Base-by-base conservation (phyloP, 768 basidiomycete genomes). In the Leucosporidium creatinivorum region DNA sequence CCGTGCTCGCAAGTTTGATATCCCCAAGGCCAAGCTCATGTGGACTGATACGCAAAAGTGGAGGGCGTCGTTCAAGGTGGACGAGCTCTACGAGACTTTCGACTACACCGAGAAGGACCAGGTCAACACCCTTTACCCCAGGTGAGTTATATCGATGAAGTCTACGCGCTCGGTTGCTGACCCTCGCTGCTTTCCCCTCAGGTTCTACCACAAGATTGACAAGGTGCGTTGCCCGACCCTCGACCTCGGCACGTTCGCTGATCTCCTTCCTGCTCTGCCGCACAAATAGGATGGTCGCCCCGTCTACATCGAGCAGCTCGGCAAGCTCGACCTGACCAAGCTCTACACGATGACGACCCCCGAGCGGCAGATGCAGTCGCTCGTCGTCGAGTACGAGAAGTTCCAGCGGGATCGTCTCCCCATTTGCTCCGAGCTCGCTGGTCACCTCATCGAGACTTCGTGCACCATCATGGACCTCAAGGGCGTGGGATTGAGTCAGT, bases 401-500 rank as follows among this genome's bases (percentile, higher is more conserved):
- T 93, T 88, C 81, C 79, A 91, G 71, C 81, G 79, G 36, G 83
- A 88, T 56, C 90, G 94, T 50, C 92, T 52, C 88, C 90, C 7
- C 87, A 88, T 74, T 78, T 84, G 89, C 69, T 77, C 77, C 19
- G 73, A 77, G 57, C 83, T 83, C 3, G 80, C 82, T 48, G 93
- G 92, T 1, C 88, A 93, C 79, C 87, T 90, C 65, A 88, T 98
- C 77, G 94, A 97, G 81, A 98, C 94, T 17, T 89, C 86, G 62
- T 98, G 94, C 85, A 97, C 96, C 67, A 93, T 98, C 82, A 84
- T 98, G 80, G 93, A 98, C 79, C 85, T 99, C 72, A 77, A 85
- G 28, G 78, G 78, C 72, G 83, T 82, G 47, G 81, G 81, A 15
- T 77, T 98, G 69, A 79, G 83, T 69, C 85, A 85, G 77, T 98